Evolutionary conservation across 1,139 yeast genomes (phyloP).

Genomic region (Yamadazyma triangularis): DNA sequence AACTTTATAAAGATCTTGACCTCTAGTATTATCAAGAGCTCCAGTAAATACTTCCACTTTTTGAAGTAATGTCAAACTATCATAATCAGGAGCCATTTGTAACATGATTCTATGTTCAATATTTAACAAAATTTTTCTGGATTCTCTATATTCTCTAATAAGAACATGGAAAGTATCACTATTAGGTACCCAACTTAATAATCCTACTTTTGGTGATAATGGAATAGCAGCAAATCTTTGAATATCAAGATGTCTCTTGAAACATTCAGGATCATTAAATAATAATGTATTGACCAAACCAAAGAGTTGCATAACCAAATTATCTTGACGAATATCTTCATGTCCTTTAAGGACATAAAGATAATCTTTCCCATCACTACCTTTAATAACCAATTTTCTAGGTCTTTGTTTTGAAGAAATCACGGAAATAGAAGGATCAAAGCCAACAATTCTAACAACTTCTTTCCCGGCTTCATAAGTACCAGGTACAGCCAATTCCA

Average conservation of each 20-base stretch:
- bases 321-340: conserved; percentile 97
- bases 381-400: conserved; percentile 70
- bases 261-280: conserved; percentile 89
- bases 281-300: conserved; percentile 90
- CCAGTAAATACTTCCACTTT: conserved; percentile 96
- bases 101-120: conserved; percentile 94
- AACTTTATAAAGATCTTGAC: conserved; percentile 93
- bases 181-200: conserved; percentile 95
- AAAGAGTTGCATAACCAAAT: conserved; percentile 94
- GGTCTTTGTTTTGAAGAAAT: conserved; percentile 97
- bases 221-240: conserved; percentile 93
- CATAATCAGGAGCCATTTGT: conserved; percentile 98
- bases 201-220: conserved; percentile 93
- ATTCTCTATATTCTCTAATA: conserved; percentile 88
- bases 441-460: conserved; percentile 62
- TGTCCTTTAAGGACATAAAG: conserved; percentile 86
- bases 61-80: conserved; percentile 78
- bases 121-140: conserved; percentile 81
- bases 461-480: conserved; percentile 86
- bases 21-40: conserved; percentile 92
- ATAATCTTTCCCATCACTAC: conserved; percentile 90
- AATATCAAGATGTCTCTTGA: conserved; percentile 90
- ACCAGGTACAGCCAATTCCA: conserved; percentile 92
- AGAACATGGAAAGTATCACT: conserved; percentile 95
- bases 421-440: conserved; percentile 83